phyloP scores from a whole-genome alignment of 305 asterid species.

The Fraxinus sp. region DNA sequence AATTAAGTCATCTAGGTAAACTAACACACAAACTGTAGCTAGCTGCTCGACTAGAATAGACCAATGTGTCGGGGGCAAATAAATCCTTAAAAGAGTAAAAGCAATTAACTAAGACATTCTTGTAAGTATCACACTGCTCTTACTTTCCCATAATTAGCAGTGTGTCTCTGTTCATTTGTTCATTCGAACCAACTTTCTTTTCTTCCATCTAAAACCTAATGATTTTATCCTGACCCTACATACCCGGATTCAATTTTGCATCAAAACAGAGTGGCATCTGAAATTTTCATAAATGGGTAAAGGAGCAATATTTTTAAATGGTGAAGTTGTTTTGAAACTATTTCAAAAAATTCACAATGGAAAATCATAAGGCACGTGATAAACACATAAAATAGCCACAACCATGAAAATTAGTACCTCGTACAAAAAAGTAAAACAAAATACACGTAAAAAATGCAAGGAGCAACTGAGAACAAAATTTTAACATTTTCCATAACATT shows the following conservation, averaged over 20 bases:
- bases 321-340: background rate
- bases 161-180: background rate
- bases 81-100: no score
- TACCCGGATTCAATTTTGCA: background rate
- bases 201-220: background rate
- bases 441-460: background rate
- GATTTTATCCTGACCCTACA: background rate
- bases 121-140: background rate
- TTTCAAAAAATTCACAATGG: background rate
- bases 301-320: background rate
- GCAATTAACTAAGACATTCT: no score
- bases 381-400: background rate
- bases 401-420: background rate
- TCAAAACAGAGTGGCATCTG: background rate
- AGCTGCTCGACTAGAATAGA: background rate
- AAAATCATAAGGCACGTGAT: background rate
- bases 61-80: background rate
- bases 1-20: no score
- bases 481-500: background rate
- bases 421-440: background rate
- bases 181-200: background rate
- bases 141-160: background rate
- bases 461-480: background rate
- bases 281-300: background rate
- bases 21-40: no score